phyloP scores from a whole-genome alignment of 2,329 filamentous ascomycete genomes.

The Pseudogymnoascus sp. region DNA sequence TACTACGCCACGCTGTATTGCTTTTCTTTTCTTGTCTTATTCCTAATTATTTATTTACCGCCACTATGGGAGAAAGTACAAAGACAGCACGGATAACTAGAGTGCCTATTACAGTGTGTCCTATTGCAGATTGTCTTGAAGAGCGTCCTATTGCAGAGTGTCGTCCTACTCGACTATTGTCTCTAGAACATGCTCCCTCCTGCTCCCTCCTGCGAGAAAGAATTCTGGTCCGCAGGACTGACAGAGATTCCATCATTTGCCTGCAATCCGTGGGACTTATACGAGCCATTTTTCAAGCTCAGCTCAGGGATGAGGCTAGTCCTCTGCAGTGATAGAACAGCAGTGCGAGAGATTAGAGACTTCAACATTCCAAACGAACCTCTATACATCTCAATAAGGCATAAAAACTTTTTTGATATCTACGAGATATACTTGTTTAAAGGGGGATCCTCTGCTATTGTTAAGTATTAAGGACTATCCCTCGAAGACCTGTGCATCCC shows the following conservation, averaged over 20 bases:
- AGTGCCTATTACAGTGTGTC: background rate
- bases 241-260: conserved; percentile 12
- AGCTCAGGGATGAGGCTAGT: background rate
- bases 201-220: background rate
- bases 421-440: background rate
- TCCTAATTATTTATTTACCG: background rate
- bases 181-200: background rate
- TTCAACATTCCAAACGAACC: background rate
- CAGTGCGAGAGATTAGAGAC: background rate
- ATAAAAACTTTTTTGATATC: background rate
- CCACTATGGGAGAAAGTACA: background rate
- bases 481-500: too few species aligned
- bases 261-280: conserved; percentile 12
- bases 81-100: background rate
- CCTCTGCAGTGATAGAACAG: conserved; percentile 7
- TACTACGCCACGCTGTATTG: background rate
- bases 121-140: background rate
- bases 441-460: background rate
- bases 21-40: too few species aligned
- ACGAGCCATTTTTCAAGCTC: conserved; percentile 9
- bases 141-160: background rate
- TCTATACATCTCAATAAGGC: background rate
- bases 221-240: conserved; percentile 12
- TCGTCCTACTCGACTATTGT: background rate
- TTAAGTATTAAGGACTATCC: too few species aligned